Percentiles rank a stretch among this genome's conserved stretches.
These are phyloP conservation scores for Silene vulgaris DNA, from an alignment of 179 eudicot genomes.

Conservation along the genomic window DNA sequence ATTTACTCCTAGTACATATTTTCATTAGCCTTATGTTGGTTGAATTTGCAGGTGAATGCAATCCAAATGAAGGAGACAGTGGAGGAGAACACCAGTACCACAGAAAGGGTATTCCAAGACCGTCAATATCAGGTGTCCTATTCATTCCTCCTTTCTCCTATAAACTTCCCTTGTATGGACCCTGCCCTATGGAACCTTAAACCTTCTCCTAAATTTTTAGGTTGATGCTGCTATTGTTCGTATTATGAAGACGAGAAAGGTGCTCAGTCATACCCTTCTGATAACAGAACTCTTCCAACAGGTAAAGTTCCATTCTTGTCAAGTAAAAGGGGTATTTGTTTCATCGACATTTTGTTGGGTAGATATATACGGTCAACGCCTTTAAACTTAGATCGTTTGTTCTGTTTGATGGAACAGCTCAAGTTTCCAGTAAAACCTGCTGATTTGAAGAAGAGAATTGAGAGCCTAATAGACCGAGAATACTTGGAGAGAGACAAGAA, in stretches of 20 bases:
- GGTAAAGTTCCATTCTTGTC: constrained; percentile 39
- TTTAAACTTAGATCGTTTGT: neutral
- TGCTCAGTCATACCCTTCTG: constrained; percentile 88
- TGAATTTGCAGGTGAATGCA: constrained; percentile 73
- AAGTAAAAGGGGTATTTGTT: too few species aligned
- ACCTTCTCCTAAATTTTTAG: constrained; percentile 29
- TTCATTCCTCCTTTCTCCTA: neutral
- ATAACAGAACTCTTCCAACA: constrained; percentile 98
- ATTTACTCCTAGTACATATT: neutral
- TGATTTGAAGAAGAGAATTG: constrained; percentile 96
- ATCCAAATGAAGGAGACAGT: constrained; percentile 98
- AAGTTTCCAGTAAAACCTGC: constrained; percentile 95
- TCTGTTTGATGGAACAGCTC: constrained; percentile 52
- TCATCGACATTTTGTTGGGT: too few species aligned
- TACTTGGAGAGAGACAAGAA: constrained; percentile 94
- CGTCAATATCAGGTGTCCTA: constrained; percentile 92
- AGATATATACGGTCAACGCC: neutral
- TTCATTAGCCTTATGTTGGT: neutral
- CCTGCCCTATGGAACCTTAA: neutral
- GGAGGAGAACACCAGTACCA: constrained; percentile 92
- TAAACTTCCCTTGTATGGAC: neutral
- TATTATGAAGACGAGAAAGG: constrained; percentile 95
- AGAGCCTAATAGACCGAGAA: constrained; percentile 93
- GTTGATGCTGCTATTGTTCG: constrained; percentile 99
- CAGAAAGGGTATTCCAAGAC: constrained; percentile 96